Base-by-base conservation (phyloP, 73 alveolate genomes). In the Symbiodinium pilosum region DNA sequence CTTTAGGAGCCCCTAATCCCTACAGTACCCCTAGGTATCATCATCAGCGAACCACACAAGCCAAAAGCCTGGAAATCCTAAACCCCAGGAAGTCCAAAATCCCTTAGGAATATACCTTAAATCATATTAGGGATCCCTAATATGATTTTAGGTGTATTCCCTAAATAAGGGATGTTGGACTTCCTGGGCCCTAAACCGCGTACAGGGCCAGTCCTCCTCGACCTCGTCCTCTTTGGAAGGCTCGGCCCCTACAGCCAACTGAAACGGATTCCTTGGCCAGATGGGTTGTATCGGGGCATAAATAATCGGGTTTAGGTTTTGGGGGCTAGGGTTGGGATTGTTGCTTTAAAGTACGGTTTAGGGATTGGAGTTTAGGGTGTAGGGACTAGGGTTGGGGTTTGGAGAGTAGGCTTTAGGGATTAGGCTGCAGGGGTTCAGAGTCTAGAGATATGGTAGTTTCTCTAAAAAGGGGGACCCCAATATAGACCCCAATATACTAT, bases 191-290 rank as follows among this genome's bases (percentile, higher is more conserved):
- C 73, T 56, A 56, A 56, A 16, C 73, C 73, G 5, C 3, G 36
- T 3, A 26, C 1, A 21, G 36, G 3, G 9, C 4, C 38, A 16
- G 32, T 32, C 43, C 85, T 71, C 44, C 26, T 71, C 44, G 44
- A 43, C 97, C 87, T 91, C 88, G 30, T 91, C 97, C 21, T 69
- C 97, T 54, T 41, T 69, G 9, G 21, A 16, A 40, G 75, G 88
- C 41, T 11, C 51, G 5, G 97, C 97, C 21, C 97, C 97, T 88
- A 69, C 42, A 52, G 68, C 97, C 88, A 91, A 54, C 64, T 91
- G 97, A 41, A 42, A 91, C 51, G 97, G 97, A 12, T 91, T 91
- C 77, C 77, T 64, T 64, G 71, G 71, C n/a, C n/a, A n/a, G n/a
- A n/a, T n/a, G n/a, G n/a, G n/a, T n/a, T n/a, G n/a, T n/a, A n/a